These are phyloP conservation scores for Blumeriella jaapii DNA, from an alignment of 2,329 filamentous ascomycete genomes.

Conservation along the genomic window DNA sequence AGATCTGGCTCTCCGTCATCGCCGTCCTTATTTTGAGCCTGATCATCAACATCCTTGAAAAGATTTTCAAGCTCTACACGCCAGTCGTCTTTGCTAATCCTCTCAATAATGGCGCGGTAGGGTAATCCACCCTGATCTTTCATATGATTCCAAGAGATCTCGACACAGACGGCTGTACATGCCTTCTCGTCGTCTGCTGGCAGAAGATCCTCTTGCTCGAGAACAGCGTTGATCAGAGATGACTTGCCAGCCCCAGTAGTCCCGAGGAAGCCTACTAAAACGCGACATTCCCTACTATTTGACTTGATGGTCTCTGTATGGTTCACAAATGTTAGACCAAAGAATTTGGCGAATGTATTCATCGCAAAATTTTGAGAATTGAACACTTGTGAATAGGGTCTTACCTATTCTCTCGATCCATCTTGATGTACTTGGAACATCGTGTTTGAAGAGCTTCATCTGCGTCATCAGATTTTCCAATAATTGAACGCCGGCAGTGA, in stretches of 20 bases:
- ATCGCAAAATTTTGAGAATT: too few relatives aligned
- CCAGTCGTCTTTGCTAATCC: slow-evolving; percentile 12
- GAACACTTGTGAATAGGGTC: background rate
- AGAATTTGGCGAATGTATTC: too few relatives aligned
- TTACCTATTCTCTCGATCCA: background rate
- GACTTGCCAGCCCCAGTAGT: slow-evolving; percentile 51
- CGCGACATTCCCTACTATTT: slow-evolving; percentile 5
- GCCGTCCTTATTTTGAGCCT: background rate
- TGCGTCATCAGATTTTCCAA: background rate
- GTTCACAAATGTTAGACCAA: too few relatives aligned
- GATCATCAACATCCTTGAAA: slow-evolving; percentile 6
- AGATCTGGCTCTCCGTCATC: slow-evolving; percentile 25
- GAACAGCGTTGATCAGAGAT: slow-evolving; percentile 47
- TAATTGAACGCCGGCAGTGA: background rate
- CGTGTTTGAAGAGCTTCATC: background rate
- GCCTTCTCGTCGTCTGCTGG: slow-evolving; percentile 9
- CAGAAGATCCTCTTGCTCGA: slow-evolving; percentile 7
- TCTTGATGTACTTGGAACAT: background rate
- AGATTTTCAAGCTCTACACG: slow-evolving; percentile 10
- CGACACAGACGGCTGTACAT: slow-evolving; percentile 14
- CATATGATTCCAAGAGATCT: slow-evolving; percentile 13
- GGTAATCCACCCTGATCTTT: background rate
- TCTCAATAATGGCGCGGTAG: slow-evolving; percentile 7
- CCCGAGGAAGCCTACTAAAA: slow-evolving; percentile 36
- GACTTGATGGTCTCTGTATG: slow-evolving; percentile 6